phyloP scores from a whole-genome alignment of 306 rosid genomes.

The Vicia faba region DNA sequence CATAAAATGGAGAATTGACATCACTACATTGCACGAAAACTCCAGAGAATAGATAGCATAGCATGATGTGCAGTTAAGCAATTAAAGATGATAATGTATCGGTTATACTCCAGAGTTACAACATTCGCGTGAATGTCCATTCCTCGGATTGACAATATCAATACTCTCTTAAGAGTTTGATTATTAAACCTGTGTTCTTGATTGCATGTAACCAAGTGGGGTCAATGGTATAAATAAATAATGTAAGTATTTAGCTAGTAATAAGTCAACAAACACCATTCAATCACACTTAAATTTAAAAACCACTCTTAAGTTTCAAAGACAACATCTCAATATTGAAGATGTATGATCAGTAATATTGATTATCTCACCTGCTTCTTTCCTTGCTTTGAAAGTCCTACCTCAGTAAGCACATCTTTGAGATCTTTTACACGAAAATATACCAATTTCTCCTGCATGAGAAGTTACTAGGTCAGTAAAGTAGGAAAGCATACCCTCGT shows the following conservation, averaged over 20 bases:
- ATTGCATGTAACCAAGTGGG: conserved; percentile 1
- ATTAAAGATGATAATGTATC: background rate
- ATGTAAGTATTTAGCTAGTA: conserved; percentile 5
- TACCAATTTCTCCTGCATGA: conserved; percentile 71
- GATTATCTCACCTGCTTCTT: conserved; percentile 83
- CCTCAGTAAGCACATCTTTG: conserved; percentile 83
- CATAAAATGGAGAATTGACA: conserved; percentile 39
- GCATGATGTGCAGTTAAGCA: conserved; percentile 8
- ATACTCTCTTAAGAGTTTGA: background rate
- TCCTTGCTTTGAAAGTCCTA: conserved; percentile 96
- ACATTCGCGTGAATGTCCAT: conserved; percentile 4
- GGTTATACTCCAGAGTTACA: conserved; percentile 17
- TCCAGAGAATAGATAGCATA: conserved; percentile 24
- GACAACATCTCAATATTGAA: conserved; percentile 5
- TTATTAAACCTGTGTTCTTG: conserved; percentile 14
- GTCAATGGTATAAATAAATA: background rate
- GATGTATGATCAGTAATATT: conserved; percentile 27
- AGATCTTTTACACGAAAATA: conserved; percentile 91
- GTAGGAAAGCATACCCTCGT: background rate
- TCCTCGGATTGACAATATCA: conserved; percentile 13
- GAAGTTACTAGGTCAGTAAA: conserved; percentile 21
- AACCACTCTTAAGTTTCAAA: conserved; percentile 10
- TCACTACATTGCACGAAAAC: conserved; percentile 23
- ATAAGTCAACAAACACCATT: conserved; percentile 14
- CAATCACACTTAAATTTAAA: background rate